Evolutionary conservation across 768 basidiomycete species (phyloP).

Genomic region (Calocybe gangraenosa): DNA sequence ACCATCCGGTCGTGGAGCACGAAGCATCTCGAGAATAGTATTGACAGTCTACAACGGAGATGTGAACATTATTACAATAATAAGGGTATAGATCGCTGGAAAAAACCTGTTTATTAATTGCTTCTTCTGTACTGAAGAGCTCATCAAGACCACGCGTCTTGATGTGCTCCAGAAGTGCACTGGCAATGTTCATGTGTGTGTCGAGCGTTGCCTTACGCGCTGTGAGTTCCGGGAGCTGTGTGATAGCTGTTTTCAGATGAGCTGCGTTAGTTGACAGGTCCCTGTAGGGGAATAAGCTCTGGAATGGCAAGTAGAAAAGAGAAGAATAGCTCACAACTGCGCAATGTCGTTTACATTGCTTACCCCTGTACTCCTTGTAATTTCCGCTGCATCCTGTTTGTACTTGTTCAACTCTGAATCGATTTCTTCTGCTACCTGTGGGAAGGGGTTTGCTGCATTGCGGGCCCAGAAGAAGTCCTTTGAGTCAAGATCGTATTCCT

Average conservation of each 20-base stretch:
- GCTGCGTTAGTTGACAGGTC: constrained; percentile 92
- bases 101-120: constrained; percentile 76
- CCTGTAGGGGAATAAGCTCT: constrained; percentile 35
- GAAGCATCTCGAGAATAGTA: constrained; percentile 84
- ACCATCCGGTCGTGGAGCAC: constrained; percentile 62
- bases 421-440: constrained; percentile 97
- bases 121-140: constrained; percentile 95
- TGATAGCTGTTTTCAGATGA: constrained; percentile 95
- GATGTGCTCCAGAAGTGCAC: constrained; percentile 90
- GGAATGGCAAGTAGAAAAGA: too few species aligned
- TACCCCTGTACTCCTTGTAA: constrained; percentile 93
- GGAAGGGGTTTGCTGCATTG: constrained; percentile 95
- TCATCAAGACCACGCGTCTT: constrained; percentile 94
- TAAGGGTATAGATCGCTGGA: neutral
- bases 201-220: constrained; percentile 95
- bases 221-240: constrained; percentile 92
- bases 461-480: constrained; percentile 99
- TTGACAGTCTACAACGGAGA: constrained; percentile 53
- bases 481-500: constrained; percentile 91
- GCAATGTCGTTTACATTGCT: constrained; percentile 94
- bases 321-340: constrained; percentile 64
- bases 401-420: constrained; percentile 87
- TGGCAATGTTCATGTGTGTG: constrained; percentile 99
- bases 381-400: constrained; percentile 95
- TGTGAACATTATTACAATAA: neutral